phyloP scores from a whole-genome alignment of 495 filamentous ascomycete species.

The Penicillium bialowiezense region DNA sequence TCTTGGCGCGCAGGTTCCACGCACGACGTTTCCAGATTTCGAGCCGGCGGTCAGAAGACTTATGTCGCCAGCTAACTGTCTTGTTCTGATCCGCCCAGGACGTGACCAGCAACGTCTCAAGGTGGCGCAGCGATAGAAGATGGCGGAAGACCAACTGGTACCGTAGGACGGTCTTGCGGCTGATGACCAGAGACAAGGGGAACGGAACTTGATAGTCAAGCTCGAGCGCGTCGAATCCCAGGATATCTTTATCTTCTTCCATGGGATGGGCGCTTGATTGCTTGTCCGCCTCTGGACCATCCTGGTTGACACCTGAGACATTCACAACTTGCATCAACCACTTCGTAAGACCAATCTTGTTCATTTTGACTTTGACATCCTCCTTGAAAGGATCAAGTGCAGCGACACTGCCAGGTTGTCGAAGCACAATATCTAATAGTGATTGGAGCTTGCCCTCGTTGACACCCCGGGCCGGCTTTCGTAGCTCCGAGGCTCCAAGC shows the following conservation, averaged over 20 bases:
- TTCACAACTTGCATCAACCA: conserved; percentile 95
- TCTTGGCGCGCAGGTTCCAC: conserved; percentile 87
- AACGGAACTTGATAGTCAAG: conserved; percentile 94
- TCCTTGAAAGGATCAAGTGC: conserved; percentile 96
- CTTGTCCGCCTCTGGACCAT: conserved; percentile 59
- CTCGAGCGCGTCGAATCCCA: conserved; percentile 86
- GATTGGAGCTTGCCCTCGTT: conserved; percentile 93
- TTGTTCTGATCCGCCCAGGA: conserved; percentile 90
- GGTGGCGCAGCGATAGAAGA: conserved; percentile 79
- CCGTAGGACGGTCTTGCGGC: conserved; percentile 88
- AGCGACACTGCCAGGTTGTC: conserved; percentile 91
- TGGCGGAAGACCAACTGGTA: conserved; percentile 97
- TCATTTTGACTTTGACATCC: conserved; percentile 96
- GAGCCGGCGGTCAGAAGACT: conserved; percentile 65
- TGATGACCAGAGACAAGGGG: conserved; percentile 94
- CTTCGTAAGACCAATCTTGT: conserved; percentile 85
- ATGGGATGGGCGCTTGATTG: conserved; percentile 49
- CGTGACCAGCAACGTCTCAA: conserved; percentile 77
- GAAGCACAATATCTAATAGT: conserved; percentile 87
- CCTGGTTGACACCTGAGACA: conserved; percentile 89
- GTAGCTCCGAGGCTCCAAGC: conserved; percentile 78
- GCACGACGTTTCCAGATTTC: conserved; percentile 92
- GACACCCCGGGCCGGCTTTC: conserved; percentile 80
- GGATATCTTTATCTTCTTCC: conserved; percentile 81
- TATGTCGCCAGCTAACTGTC: conserved; percentile 78